Evolutionary conservation across 768 basidiomycete genomes (phyloP), one percentile per base, ranked within the genome.

Genomic region (Russula vinacea): DNA sequence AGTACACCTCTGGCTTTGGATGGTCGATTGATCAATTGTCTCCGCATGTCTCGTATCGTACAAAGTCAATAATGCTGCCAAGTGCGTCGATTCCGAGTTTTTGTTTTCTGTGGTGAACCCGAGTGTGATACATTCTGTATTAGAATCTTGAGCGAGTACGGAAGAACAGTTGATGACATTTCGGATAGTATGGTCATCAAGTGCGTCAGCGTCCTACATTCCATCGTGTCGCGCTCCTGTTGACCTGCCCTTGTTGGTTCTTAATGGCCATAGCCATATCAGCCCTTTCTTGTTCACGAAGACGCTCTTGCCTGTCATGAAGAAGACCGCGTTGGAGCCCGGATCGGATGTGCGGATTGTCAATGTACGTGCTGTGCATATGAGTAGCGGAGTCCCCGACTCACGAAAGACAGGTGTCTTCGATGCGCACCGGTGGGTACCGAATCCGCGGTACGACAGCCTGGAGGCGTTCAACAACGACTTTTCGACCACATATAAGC

Each of bases 301-400:
- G 24, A 76, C 79, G 4, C 76, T 88, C 8, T 75, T 86, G 42
- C 83, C 86, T 2, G 70, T 86, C 2, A 69, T 88, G 53, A 74
- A 73, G 45, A 72, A 75, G 58, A 87, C 87, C 1, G 80, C 84
- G 0, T 66, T 75, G 19, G 72, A 78, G 52, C 73, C 78, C 0
- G 74, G 74, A 26, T 77, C 83, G 0, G 87, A 88, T 63, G 86
- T 87, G 53, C 81, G 87, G 19, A 77, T 89, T 16, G 77, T 87
- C 11, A 79, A 82, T 60, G 86, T 86, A 63, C 47, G 81, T 65
- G 37, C 26, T 32, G 13, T 19, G 42, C 8, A 16, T 22, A 16
- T 17, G 14, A 37, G 13, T 24, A 16, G 4, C 9, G 22, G 50
- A 40, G 5, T n/a, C 4, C 40, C 29, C 47, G 24, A 16, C 50